Conservation (phyloP, 2,329 filamentous ascomycete species). For the Chalaropsis ovoidea region DNA sequence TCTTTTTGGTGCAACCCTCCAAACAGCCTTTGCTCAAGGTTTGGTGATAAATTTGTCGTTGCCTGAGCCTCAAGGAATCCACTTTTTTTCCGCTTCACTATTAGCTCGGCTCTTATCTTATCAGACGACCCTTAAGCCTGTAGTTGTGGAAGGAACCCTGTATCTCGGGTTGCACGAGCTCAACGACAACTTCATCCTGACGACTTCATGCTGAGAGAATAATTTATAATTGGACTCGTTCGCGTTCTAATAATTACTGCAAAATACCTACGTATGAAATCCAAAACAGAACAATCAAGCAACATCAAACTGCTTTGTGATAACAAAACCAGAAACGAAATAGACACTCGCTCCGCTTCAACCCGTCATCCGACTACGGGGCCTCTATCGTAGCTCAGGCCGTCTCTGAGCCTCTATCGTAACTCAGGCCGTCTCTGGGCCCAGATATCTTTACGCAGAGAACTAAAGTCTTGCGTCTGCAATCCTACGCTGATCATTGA, state of each 20-base stretch:
- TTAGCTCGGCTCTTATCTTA: conserved; percentile 20
- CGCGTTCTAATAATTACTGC: neutral
- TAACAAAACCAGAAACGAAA: neutral
- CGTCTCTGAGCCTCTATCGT: conserved; percentile 21
- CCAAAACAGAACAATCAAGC: neutral
- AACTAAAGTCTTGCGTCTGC: conserved; percentile 16
- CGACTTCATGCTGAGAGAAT: neutral
- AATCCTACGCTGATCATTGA: conserved; percentile 54
- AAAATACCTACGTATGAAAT: neutral
- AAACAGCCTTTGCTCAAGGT: neutral
- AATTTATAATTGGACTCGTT: conserved; percentile 6
- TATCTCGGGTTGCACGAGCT: neutral
- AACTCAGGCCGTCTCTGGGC: conserved; percentile 17
- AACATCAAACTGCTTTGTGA: neutral
- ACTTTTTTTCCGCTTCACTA: conserved; percentile 5
- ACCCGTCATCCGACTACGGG: neutral
- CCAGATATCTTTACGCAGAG: conserved; percentile 22
- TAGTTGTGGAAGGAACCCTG: neutral
- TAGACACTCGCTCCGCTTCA: neutral
- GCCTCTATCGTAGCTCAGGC: conserved; percentile 18
- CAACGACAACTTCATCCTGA: neutral
- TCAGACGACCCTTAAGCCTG: neutral
- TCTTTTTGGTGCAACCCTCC: neutral
- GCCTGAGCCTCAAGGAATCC: conserved; percentile 11
- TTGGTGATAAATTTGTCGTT: conserved; percentile 22